Conservation (phyloP, 768 basidiomycete species). For the Termitomyces sp. region DNA sequence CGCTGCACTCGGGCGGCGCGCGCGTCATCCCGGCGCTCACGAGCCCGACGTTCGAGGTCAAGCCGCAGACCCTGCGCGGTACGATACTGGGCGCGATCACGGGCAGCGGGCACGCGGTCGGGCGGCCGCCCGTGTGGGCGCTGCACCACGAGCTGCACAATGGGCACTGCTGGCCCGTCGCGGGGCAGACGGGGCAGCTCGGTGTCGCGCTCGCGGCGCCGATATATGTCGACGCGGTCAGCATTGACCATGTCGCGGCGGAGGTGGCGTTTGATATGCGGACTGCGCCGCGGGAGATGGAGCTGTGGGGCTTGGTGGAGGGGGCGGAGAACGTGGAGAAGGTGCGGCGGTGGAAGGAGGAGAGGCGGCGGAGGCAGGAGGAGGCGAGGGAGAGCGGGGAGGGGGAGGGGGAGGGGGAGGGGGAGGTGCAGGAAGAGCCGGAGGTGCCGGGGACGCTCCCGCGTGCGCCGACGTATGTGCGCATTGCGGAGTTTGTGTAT, state of each 20-base stretch:
- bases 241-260: constrained; percentile 83
- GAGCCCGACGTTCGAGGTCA: constrained; percentile 68
- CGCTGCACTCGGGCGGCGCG: constrained; percentile 79
- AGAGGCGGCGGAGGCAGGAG: constrained; percentile 30
- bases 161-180: constrained; percentile 94
- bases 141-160: constrained; percentile 81
- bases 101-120: constrained; percentile 56
- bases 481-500: constrained; percentile 67
- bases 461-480: constrained; percentile 43
- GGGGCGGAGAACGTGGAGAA: constrained; percentile 65
- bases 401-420: constrained; percentile 13
- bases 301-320: constrained; percentile 89
- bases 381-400: constrained; percentile 26
- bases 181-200: constrained; percentile 70
- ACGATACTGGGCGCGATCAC: constrained; percentile 53
- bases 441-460: constrained; percentile 46
- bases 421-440: constrained; percentile 26
- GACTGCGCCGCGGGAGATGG: constrained; percentile 81
- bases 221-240: constrained; percentile 67
- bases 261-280: constrained; percentile 80
- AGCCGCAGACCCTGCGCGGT: constrained; percentile 41
- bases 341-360: constrained; percentile 48
- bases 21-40: constrained; percentile 80
- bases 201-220: constrained; percentile 78
- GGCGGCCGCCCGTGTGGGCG: constrained; percentile 80